Base-by-base conservation (phyloP, 768 basidiomycete species). In the Kwoniella dendrophila region DNA sequence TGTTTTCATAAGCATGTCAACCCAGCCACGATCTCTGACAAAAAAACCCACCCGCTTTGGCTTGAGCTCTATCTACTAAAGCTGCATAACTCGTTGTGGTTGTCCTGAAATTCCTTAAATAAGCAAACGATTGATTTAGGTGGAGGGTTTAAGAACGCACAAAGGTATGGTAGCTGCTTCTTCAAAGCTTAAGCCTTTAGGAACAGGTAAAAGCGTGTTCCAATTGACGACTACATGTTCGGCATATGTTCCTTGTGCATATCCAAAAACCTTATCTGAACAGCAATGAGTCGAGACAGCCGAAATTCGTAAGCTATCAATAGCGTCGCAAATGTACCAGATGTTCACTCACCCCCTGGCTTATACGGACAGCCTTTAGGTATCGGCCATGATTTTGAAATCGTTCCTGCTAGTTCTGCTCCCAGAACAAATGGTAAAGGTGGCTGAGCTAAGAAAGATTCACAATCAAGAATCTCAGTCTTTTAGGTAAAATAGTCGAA, bases 1-100 rank as follows among this genome's bases (percentile, higher is more conserved):
- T 4, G 3, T 20, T 1, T 26, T 20, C 44, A 1, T 49, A 4
- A 51, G 38, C 32, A 12, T 14, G 16, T 24, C 14, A 14, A n/a
- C 20, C 30, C 3, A 16, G 10, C 18, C 24, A 12, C 10, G 11
- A 10, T 16, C 30, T 1, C 3, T 8, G 32, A 20, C 36, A 18
- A 41, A n/a, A 16, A 6, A 44, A 72, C 82, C 49, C 36, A 87
- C 90, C 92, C 55, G 85, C 80, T 73, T 92, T 86, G 41, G 93
- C 79, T 47, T 89, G 81, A 12, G 91, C 95, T 52, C 93, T 83
- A 11, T 89, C 89, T 0, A 92, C 89, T 14, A 99, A 81, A 0
- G 87, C 96, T 73, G 94, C 93, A 70, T 96, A 97, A 64, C 87
- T 89, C 5, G 95, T 98, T 0, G 92, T 90, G 86, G 89, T 71